Evolutionary conservation across 2,329 filamentous ascomycete species (phyloP).

Genomic region (Xylaria arbuscula): DNA sequence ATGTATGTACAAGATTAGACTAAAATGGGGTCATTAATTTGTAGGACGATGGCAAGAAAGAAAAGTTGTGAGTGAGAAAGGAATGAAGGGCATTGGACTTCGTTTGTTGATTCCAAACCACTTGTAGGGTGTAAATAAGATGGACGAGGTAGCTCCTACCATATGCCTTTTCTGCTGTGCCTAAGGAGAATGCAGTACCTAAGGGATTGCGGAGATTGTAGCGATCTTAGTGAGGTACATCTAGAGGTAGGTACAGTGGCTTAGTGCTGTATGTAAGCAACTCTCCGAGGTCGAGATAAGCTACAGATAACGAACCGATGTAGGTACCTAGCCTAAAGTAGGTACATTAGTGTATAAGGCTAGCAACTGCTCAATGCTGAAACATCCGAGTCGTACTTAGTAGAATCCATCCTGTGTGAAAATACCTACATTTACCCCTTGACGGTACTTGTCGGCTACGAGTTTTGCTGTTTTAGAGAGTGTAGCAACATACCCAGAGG

Average conservation of each 20-base stretch:
- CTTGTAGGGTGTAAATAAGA: background rate
- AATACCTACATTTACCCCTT: background rate
- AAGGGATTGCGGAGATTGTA: background rate
- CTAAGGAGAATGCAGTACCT: background rate
- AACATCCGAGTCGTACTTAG: background rate
- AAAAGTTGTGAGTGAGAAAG: background rate
- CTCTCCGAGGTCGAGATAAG: no score
- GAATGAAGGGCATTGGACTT: slow-evolving; percentile 17
- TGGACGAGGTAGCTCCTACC: background rate
- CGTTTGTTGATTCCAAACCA: slow-evolving; percentile 2
- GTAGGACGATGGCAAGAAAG: background rate
- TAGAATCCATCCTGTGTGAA: background rate
- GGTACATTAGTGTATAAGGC: background rate
- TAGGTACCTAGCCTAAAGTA: background rate
- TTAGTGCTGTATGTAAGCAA: no score
- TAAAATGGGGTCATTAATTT: background rate
- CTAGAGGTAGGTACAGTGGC: no score
- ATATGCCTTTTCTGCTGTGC: background rate
- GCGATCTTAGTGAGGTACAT: background rate
- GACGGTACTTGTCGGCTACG: no score
- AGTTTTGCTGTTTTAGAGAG: no score
- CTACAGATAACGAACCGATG: background rate
- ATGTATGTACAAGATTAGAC: background rate
- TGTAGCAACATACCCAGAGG: no score
- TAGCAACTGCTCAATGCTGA: background rate